Base-by-base conservation (phyloP, 495 filamentous ascomycete species). In the Schizothecium vesticola region DNA sequence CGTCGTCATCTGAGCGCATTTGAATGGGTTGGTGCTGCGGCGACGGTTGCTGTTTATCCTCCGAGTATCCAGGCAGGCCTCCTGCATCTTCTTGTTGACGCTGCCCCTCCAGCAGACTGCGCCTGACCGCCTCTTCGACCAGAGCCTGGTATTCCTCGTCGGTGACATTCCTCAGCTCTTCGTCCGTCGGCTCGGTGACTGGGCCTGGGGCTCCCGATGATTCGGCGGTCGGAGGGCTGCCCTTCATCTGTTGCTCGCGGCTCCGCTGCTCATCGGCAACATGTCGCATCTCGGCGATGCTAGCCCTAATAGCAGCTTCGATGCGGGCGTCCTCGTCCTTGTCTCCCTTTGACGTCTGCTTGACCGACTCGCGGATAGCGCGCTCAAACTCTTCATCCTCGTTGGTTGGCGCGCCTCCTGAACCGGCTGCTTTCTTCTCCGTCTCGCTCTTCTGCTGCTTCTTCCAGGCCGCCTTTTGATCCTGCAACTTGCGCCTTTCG, bases 231-330 rank as follows among this genome's bases (percentile, higher is more conserved):
- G 43, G 43, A 51, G 43, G 43, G 2, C 5, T 3, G 6, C 43
- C 43, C 43, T 51, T 51, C 43, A n/a, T 51, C 69, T 36, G 79
- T 75, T 55, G 22, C 71, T 84, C 80, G 22, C 75, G 73, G 21
- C 74, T 72, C 63, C 43, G 43, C 43, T 56, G 73, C 74, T 71
- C 56, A 13, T 59, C 74, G 55, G 66, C 77, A 25, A 71, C 78
- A 29, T 67, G 66, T 57, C 87, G 82, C 64, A 92, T 79, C 68
- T 90, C 88, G 16, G 74, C 76, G 22, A 92, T 79, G 72, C 88
- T 91, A 3, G 89, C 88, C 23, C 90, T 79, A 58, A 94, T 89
- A 6, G 89, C 90, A 24, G 84, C 78, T 74, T 92, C 91, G 67
- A 94, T 81, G 67, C 84, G 80, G 43, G 80, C 81, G 69, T 93